phyloP scores from a whole-genome alignment of 148 eudicot genomes.

The Rhododendron williamsianum region DNA sequence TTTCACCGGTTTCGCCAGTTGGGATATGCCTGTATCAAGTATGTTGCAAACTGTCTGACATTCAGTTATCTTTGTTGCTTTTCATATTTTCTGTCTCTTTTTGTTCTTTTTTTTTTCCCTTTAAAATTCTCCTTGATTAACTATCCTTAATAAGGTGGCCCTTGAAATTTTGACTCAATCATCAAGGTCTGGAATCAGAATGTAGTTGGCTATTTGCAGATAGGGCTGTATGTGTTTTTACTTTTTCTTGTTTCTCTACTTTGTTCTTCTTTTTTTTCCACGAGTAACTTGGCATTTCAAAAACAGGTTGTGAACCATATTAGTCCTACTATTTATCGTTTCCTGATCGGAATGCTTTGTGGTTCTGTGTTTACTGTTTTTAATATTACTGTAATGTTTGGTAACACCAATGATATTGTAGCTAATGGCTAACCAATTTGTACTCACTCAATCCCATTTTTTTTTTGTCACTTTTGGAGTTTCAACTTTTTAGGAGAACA shows the following conservation, averaged over 20 bases:
- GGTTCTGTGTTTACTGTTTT: neutral
- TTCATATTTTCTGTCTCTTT: neutral
- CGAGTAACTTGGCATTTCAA: neutral
- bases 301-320: neutral
- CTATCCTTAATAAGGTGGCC: neutral
- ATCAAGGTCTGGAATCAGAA: neutral
- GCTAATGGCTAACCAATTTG: neutral
- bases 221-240: neutral
- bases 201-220: neutral
- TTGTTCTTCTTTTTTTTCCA: neutral
- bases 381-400: neutral
- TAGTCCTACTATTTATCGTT: neutral
- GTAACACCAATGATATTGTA: neutral
- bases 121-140: neutral
- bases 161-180: neutral
- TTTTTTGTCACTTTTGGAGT: neutral
- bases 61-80: neutral
- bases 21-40: constrained; percentile 98
- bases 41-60: constrained; percentile 13
- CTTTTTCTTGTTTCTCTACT: neutral
- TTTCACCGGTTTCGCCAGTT: constrained; percentile 92
- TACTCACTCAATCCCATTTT: neutral
- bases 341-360: neutral
- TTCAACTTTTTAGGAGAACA: neutral
- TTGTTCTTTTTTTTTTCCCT: neutral